Percentiles rank a stretch among this genome's conserved stretches.
These are phyloP conservation scores for Sphagnum contortum DNA, from an alignment of 225 moss, liverwort and hornwort genomes.

Conservation along the genomic window DNA sequence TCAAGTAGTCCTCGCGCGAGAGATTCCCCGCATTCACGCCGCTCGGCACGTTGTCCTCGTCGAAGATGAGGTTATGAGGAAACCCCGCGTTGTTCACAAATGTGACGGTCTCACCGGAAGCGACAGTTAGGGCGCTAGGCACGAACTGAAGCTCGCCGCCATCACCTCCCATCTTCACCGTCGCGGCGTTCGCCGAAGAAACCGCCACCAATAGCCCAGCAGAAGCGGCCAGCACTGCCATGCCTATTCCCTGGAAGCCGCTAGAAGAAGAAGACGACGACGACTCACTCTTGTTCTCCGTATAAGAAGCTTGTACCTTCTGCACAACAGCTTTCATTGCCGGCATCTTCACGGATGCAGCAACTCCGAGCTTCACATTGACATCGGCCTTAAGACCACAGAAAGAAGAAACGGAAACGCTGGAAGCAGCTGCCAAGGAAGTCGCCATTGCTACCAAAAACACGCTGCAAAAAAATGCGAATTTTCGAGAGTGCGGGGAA, in stretches of 20 bases:
- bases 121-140: constrained; percentile 12
- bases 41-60: constrained; percentile 49
- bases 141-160: constrained; percentile 31
- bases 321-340: constrained; percentile 16
- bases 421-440: constrained; percentile 29
- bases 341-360: constrained; percentile 35
- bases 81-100: constrained; percentile 80
- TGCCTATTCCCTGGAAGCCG: constrained; percentile 40
- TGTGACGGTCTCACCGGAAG: constrained; percentile 34
- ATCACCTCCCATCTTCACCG: constrained; percentile 63
- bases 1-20: constrained; percentile 51
- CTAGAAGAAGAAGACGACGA: too few species aligned
- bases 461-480: too few species aligned
- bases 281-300: constrained; percentile 15
- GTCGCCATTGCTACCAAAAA: constrained; percentile 12
- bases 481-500: too few species aligned
- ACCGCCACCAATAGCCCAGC: constrained; percentile 36
- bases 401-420: constrained; percentile 39
- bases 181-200: constrained; percentile 50
- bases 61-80: constrained; percentile 81
- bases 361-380: constrained; percentile 16
- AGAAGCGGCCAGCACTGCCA: constrained; percentile 64
- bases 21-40: constrained; percentile 40
- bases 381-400: constrained; percentile 52
- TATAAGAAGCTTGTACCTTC: not conserved